These are phyloP conservation scores for Fusarium solani-melongenae DNA, from an alignment of 2,329 filamentous ascomycete species.

Conservation along the genomic window DNA sequence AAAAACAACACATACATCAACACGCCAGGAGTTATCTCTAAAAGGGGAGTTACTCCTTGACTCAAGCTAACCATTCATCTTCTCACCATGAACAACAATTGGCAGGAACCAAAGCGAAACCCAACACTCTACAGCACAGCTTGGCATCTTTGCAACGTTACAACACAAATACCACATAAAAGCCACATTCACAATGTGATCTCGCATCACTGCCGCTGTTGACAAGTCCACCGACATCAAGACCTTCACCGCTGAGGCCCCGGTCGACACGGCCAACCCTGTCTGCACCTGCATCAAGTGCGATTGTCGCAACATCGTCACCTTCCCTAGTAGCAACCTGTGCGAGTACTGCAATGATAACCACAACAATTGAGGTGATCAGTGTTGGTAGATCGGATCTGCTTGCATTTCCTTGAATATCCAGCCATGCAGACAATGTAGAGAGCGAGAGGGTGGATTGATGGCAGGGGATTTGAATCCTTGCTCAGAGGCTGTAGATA, in stretches of 20 bases:
- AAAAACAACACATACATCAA: neutral
- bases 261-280: neutral
- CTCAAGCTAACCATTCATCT: neutral
- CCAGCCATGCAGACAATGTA: neutral
- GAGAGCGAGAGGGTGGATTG: neutral
- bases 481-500: neutral
- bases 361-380: neutral
- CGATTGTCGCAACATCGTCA: neutral
- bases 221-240: too few species aligned
- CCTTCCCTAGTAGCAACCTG: neutral
- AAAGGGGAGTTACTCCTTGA: neutral
- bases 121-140: neutral
- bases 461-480: neutral
- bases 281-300: neutral
- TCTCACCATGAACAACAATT: neutral
- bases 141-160: neutral
- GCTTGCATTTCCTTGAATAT: neutral
- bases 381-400: neutral
- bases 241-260: neutral
- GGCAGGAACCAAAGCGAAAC: neutral
- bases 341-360: neutral
- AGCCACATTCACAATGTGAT: neutral
- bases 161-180: neutral
- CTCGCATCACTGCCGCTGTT: too few species aligned
- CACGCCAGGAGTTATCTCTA: neutral